A percentile compares a stretch with the other conserved stretches of the same genome.
Conservation (phyloP, 768 basidiomycete genomes). For the Trametes punicea region DNA sequence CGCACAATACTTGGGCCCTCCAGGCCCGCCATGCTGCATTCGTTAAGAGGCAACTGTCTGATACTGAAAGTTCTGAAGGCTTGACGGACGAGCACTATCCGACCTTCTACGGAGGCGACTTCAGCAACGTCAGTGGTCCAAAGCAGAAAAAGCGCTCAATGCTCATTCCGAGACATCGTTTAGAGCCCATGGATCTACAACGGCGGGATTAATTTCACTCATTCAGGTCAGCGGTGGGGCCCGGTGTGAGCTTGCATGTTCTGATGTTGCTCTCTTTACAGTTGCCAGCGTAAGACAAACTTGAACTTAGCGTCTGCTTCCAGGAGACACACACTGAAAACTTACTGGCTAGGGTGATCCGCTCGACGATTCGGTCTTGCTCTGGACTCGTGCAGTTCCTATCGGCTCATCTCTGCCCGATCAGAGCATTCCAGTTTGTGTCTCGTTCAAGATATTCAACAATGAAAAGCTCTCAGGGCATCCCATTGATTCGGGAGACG, state of each 20-base stretch:
- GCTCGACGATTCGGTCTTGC: constrained; percentile 47
- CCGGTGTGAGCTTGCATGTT: too few species aligned
- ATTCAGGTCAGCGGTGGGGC: constrained; percentile 39
- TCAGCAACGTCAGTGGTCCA: constrained; percentile 39
- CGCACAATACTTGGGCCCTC: constrained; percentile 36
- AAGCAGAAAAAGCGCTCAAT: neutral
- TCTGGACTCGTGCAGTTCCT: constrained; percentile 56
- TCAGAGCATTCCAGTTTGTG: constrained; percentile 49
- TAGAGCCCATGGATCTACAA: constrained; percentile 46
- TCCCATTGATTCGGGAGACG: constrained; percentile 43
- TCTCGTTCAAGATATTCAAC: constrained; percentile 44
- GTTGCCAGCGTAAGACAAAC: constrained; percentile 44
- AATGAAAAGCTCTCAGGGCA: constrained; percentile 34
- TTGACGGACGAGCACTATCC: constrained; percentile 51
- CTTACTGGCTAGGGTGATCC: constrained; percentile 47
- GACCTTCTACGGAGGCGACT: constrained; percentile 47
- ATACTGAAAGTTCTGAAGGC: constrained; percentile 26
- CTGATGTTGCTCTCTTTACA: constrained; percentile 11
- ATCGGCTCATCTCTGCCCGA: constrained; percentile 34
- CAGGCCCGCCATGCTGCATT: constrained; percentile 32
- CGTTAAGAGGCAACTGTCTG: constrained; percentile 33
- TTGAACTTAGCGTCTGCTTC: too few species aligned
- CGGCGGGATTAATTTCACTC: constrained; percentile 51
- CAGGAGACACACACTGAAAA: too few species aligned
- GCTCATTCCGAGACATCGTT: neutral